Percentiles rank a stretch among this genome's conserved stretches.
Evolutionary conservation across 2,329 filamentous ascomycete species (phyloP).

Genomic region (Penicillium olsonii): DNA sequence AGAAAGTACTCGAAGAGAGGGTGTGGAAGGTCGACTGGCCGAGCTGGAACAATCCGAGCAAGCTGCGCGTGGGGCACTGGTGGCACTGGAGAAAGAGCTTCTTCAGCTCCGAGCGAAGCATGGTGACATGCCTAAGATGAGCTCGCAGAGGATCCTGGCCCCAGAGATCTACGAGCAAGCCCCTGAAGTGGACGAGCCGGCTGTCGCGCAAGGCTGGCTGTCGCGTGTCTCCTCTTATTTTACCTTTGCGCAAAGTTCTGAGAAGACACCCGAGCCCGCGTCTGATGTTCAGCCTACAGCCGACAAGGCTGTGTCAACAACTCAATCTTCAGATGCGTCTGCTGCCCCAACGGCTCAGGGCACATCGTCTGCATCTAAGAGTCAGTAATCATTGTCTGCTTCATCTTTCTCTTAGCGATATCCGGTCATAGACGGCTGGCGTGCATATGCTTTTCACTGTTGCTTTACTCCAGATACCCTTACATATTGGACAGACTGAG

Average conservation of each 20-base stretch:
- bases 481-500: constrained; percentile 8
- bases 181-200: constrained; percentile 13
- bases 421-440: constrained; percentile 1
- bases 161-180: constrained; percentile 41
- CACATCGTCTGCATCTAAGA: neutral
- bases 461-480: constrained; percentile 19
- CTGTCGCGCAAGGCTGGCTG: constrained; percentile 32
- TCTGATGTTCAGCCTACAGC: constrained; percentile 8
- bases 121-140: constrained; percentile 29
- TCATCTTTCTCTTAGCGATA: neutral
- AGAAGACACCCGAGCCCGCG: constrained; percentile 11
- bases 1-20: constrained; percentile 60
- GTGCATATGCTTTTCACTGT: constrained; percentile 5
- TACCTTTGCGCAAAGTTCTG: constrained; percentile 24
- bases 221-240: constrained; percentile 37
- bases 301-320: constrained; percentile 3
- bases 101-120: constrained; percentile 43
- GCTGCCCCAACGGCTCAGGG: neutral
- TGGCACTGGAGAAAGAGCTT: constrained; percentile 50
- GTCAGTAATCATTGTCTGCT: constrained; percentile 1
- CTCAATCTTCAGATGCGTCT: neutral
- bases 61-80: constrained; percentile 41
- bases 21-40: constrained; percentile 60
- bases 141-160: constrained; percentile 39
- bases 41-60: constrained; percentile 57